Percentiles rank a stretch among this genome's conserved stretches.
These are phyloP conservation scores for Apiospora malaysiana DNA, from an alignment of 2,329 filamentous ascomycete genomes.

Conservation along the genomic window DNA sequence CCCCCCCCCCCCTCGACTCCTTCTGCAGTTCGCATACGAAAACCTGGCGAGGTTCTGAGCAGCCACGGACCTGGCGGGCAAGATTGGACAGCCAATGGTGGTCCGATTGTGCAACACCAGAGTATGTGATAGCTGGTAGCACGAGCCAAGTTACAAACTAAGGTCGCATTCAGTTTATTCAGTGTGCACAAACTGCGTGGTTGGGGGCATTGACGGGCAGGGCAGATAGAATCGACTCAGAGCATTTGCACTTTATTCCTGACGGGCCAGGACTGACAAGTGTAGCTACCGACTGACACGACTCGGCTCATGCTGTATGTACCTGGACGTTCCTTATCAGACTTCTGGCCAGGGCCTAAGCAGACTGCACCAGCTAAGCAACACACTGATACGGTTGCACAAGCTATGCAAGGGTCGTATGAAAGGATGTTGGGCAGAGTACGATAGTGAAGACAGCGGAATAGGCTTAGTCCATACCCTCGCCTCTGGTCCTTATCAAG, in stretches of 20 bases:
- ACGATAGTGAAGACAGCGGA: background rate
- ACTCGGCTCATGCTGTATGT: conserved; percentile 11
- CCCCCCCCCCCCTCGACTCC: too few species aligned
- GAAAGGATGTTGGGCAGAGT: background rate
- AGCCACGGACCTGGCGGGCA: background rate
- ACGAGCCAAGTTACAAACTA: background rate
- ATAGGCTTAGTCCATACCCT: background rate
- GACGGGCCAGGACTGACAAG: background rate
- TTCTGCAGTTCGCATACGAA: background rate
- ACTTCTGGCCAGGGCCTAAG: background rate
- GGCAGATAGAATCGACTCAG: background rate
- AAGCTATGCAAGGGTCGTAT: background rate
- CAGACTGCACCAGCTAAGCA: background rate
- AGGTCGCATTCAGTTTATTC: background rate
- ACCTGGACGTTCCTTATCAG: conserved; percentile 6
- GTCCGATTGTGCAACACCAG: background rate
- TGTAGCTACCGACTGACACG: background rate
- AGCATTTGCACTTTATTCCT: background rate
- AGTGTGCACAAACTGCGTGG: background rate
- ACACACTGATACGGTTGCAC: background rate
- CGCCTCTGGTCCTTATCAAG: background rate
- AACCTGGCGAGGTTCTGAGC: background rate
- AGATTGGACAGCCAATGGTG: background rate
- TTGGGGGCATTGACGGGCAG: background rate
- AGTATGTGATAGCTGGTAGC: background rate